Conservation (phyloP, 2,329 filamentous ascomycete species). For the Arthrobotrys conoides region DNA sequence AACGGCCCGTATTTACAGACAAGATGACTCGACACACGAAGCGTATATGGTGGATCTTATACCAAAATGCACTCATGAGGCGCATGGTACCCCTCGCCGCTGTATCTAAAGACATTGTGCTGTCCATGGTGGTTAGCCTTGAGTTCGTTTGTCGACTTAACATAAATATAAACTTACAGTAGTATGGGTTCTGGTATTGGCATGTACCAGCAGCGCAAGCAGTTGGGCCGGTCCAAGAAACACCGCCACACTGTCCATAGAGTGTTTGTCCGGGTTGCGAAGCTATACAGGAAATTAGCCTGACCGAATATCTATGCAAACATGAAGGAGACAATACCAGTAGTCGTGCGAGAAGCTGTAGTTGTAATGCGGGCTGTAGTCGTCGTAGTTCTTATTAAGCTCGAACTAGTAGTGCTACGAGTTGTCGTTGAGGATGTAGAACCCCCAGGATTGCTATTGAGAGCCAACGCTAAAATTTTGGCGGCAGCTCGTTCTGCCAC, state of each 20-base stretch:
- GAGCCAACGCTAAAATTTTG: slow-evolving; percentile 69
- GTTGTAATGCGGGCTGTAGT: slow-evolving; percentile 25
- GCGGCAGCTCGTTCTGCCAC: slow-evolving; percentile 75
- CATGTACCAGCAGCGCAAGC: slow-evolving; percentile 66
- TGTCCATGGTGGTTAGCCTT: slow-evolving; percentile 5
- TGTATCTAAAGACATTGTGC: slow-evolving; percentile 30
- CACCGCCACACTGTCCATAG: slow-evolving; percentile 66
- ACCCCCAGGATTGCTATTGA: slow-evolving; percentile 55
- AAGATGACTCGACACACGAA: neutral
- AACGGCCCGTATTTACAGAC: neutral
- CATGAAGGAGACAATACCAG: slow-evolving; percentile 11
- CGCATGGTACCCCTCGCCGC: neutral
- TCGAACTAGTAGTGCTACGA: too few relatives aligned
- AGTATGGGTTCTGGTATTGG: slow-evolving; percentile 65
- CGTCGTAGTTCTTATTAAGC: too few relatives aligned
- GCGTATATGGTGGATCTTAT: neutral
- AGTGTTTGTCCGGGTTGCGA: slow-evolving; percentile 28
- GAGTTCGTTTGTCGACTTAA: neutral
- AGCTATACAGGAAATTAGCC: slow-evolving; percentile 20
- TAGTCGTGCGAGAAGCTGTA: slow-evolving; percentile 18
- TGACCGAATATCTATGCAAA: neutral
- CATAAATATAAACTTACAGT: slow-evolving; percentile 62
- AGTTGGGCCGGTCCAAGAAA: slow-evolving; percentile 65
- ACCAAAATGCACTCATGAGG: too few relatives aligned
- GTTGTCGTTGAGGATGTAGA: slow-evolving; percentile 1